A percentile compares a stretch with the other conserved stretches of the same genome.
Evolutionary conservation across 805 yeast species (phyloP).

Genomic region (Pichia ethanolica): DNA sequence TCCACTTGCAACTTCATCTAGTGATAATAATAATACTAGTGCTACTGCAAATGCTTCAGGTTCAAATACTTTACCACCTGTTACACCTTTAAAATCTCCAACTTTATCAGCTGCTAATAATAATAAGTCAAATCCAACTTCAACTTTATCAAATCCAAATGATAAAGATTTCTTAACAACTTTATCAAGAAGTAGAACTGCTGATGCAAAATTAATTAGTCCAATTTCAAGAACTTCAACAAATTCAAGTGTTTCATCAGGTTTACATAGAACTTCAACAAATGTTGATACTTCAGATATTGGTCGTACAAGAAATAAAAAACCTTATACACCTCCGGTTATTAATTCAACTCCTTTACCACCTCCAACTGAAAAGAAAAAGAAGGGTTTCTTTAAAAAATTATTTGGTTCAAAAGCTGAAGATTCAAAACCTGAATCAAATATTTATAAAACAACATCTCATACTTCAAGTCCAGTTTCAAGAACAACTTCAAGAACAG

Average conservation of each 20-base stretch:
- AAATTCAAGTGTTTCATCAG: slow-evolving; percentile 3
- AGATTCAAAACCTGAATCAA: slow-evolving; percentile 8
- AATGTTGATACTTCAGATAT: slow-evolving; percentile 18
- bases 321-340: background rate
- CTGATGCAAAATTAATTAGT: slow-evolving; percentile 16
- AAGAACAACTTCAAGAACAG: background rate
- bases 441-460: slow-evolving; percentile 7
- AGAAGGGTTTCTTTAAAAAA: slow-evolving; percentile 22
- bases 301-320: slow-evolving; percentile 1
- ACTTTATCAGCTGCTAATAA: slow-evolving; percentile 18
- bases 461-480: background rate
- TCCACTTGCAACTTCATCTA: background rate
- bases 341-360: slow-evolving; percentile 2
- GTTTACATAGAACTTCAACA: slow-evolving; percentile 23
- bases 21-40: background rate
- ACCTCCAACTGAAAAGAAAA: slow-evolving; percentile 10
- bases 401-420: slow-evolving; percentile 21
- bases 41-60: background rate
- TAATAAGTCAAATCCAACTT: slow-evolving; percentile 23
- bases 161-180: slow-evolving; percentile 10
- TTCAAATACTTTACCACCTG: background rate
- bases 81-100: slow-evolving; percentile 22
- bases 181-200: slow-evolving; percentile 20
- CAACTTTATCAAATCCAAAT: slow-evolving; percentile 5
- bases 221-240: slow-evolving; percentile 5